Percentiles rank a stretch among this genome's conserved stretches.
Conservation (phyloP, 108 stramenopile genomes). For the Licmophora abbreviata region DNA sequence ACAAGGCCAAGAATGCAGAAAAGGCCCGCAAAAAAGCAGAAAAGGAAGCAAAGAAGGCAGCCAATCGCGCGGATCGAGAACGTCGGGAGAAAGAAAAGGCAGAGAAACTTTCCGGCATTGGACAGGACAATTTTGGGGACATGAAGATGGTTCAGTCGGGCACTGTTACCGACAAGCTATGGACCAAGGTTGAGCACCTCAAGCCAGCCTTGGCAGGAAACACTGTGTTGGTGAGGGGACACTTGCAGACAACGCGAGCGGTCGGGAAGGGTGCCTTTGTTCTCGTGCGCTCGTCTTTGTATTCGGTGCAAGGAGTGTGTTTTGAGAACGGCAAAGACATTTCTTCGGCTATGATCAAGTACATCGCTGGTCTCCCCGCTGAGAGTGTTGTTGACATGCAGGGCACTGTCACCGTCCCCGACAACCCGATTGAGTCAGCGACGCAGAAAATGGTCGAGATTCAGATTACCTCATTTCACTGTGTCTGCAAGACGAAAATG, state of each 20-base stretch:
- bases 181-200: constrained; percentile 77
- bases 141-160: constrained; percentile 73
- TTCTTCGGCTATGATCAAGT: constrained; percentile 91
- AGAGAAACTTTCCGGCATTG: constrained; percentile 59
- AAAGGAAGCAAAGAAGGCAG: constrained; percentile 84
- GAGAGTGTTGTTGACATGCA: constrained; percentile 95
- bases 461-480: constrained; percentile 75
- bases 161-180: constrained; percentile 35
- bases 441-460: constrained; percentile 94
- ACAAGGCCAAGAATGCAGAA: constrained; percentile 46
- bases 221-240: constrained; percentile 81
- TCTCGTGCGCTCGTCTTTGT: constrained; percentile 84
- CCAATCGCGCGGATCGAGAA: constrained; percentile 74
- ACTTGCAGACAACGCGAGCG: constrained; percentile 70
- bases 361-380: constrained; percentile 70
- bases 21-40: constrained; percentile 73
- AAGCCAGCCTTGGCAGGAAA: constrained; percentile 65
- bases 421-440: constrained; percentile 78
- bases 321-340: constrained; percentile 51
- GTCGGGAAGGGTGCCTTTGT: constrained; percentile 96
- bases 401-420: constrained; percentile 73
- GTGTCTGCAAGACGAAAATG: constrained; percentile 77
- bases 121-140: constrained; percentile 89
- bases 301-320: constrained; percentile 91
- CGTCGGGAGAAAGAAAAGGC: constrained; percentile 75